A percentile compares a stretch with the other conserved stretches of the same genome.
Evolutionary conservation across 2,329 filamentous ascomycete species (phyloP).

Genomic region (Penicillium sp.): DNA sequence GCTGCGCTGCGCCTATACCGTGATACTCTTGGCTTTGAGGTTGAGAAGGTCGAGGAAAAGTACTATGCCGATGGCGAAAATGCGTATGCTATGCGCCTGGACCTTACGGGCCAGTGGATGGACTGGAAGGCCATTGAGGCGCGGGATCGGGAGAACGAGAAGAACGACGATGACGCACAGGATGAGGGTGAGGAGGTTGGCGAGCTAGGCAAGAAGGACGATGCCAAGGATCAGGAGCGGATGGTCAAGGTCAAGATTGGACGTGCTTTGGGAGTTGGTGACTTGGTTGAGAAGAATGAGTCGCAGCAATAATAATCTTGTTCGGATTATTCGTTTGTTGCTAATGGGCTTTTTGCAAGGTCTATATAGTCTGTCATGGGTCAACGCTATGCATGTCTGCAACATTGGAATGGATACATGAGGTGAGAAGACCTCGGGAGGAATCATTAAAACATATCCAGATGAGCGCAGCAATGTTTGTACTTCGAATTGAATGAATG

Average conservation of each 20-base stretch:
- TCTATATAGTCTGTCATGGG: not conserved
- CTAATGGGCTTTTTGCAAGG: not conserved
- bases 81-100: conserved; percentile 89
- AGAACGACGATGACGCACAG: conserved; percentile 29
- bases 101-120: conserved; percentile 59
- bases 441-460: not conserved
- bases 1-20: conserved; percentile 91
- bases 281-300: conserved; percentile 53
- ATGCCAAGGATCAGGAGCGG: conserved; percentile 58
- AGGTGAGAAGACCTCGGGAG: not conserved
- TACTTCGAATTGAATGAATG: not conserved
- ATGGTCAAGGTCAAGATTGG: conserved; percentile 87
- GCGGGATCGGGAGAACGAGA: conserved; percentile 36
- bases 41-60: conserved; percentile 63
- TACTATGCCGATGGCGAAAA: conserved; percentile 94
- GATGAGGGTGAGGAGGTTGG: conserved; percentile 74
- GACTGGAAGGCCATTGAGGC: conserved; percentile 50
- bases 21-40: conserved; percentile 84
- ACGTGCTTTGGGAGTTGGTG: conserved; percentile 72
- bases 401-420: not conserved
- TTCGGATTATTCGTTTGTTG: not conserved
- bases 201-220: conserved; percentile 57
- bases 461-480: not conserved
- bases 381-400: not conserved
- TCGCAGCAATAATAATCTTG: conserved; percentile 17